Base-by-base conservation (phyloP, 495 filamentous ascomycete genomes). In the Cercophora newfieldiana region DNA sequence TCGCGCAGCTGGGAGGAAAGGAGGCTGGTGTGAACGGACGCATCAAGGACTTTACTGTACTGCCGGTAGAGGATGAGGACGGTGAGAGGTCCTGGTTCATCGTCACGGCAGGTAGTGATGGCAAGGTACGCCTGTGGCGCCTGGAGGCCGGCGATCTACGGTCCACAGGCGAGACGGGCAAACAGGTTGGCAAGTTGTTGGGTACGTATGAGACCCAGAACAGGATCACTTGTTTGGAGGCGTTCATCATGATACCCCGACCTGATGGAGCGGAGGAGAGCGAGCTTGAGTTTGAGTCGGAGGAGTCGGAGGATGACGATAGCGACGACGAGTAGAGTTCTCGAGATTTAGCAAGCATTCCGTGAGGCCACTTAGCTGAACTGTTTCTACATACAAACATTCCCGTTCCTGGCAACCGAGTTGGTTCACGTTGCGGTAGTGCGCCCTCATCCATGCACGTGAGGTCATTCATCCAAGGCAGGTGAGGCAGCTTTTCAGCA, bases 211-310 rank as follows among this genome's bases (percentile, higher is more conserved):
- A 92, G 74, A 97, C 94, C 7, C 87, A 89, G 31, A 90, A 93
- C 74, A 84, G 95, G 55, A 93, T 99, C 65, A 99, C 94, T 12
- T 99, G 95, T 75, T 63, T 99, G 68, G 87, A 82, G 64, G 89
- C 90, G 50, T 98, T 97, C 75, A 80, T 91, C 64, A 96, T 98
- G 94, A 82, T 87, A 78, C 81, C 85, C 53, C 79, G 80, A 21
- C 78, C 80, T 8, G 78, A 81, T 55, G 82, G 79, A 19, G 75
- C 71, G 10, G 79, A 82, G 64, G 77, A 84, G 56, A 81, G 76
- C 64, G 83, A 85, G 61, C 82, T 79, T 55, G 79, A 83, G 71
- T 74, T 71, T 70, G 79, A 78, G 8, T 70, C 71, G 12, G 71
- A 79, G 8, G 74, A 77, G 33, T 77, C 77, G 3, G 82, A 85